Base-by-base conservation (phyloP, 768 basidiomycete genomes). In the Tulasnella sp. region DNA sequence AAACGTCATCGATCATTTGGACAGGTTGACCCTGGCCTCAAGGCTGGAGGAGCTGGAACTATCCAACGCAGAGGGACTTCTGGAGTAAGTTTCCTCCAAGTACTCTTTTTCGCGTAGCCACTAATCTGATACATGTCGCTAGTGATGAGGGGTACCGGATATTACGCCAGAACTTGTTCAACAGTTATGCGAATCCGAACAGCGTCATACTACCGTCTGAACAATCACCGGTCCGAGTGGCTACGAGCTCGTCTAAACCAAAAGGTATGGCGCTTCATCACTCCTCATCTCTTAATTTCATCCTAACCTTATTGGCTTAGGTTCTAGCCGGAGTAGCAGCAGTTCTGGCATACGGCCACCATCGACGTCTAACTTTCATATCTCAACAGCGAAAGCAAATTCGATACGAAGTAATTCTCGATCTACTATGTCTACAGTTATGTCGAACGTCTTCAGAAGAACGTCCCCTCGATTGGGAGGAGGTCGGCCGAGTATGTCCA, bases 91-190 rank as follows among this genome's bases (percentile, higher is more conserved):
- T 53, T 11, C 73, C 34, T 31, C 63, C 46, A 11, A 22, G 22
- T 29, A 8, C 4, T 52, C 11, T 25, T 21, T 21, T 15, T 29
- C 42, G 15, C 49, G 30, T 21, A 19, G 29, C 60, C 29, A 53
- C 21, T 19, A 15, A 38, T 21, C 11, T 29, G 15, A 50, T 44
- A 58, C 41, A 24, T 30, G 5, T 59, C 25, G 53, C 7, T 69
- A 91, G 89, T 67, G 85, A 91, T 70, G 86, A 90, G 64, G 89
- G 89, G 68, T 91, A 91, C 68, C 82, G 88, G 52, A 69, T 91
- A 44, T 77, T 92, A 11, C 82, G 89, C 45, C 87, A 89, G 69
- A 87, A 83, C 66, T 74, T 92, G 41, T 91, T 92, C 64, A 86
- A 90, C 68, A 80, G 89, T 53, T 80, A 87, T 65, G 77, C 49